Base-by-base conservation (phyloP, 1,284 basidiomycete species). In the Ustilago loliicola region DNA sequence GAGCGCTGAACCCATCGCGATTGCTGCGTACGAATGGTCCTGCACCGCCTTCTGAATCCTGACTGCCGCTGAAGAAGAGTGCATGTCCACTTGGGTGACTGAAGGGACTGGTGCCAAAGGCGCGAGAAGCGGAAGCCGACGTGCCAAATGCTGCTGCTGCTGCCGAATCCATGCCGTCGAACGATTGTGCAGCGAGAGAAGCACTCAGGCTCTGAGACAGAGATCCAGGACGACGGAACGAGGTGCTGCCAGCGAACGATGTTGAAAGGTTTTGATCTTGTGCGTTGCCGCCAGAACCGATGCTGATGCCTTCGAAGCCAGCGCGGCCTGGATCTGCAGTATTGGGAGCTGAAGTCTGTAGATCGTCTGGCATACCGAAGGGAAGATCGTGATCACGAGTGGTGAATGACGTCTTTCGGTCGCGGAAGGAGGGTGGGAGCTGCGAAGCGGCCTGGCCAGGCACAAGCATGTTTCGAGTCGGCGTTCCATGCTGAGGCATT, bases 341-440 rank as follows among this genome's bases (percentile, higher is more conserved):
- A n/a, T 45, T 29, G 13, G 60, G 47, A 10, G 64, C 48, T 0
- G 63, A 47, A 4, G 66, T 36, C 23, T 83, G 78, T 29, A 86
- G 83, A 70, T 91, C 90, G 67, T 91, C 90, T 11, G 89, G 89
- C 54, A 90, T 88, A 80, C 90, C 90, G 71, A 92, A 92, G 0
- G 91, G 90, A 77, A 94, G 92, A 73, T 93, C 93, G 64, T 91
- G 92, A 79, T 92, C 91, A 76, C 92, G 90, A 58, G 92, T 92
- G 91, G 0, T 91, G 10, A 92, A 92, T 0, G 91, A 92, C n/a
- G 58, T 55, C 38, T 61, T 60, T 8, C 64, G 71, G 15, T 55
- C 30, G 8, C 40, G 53, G 32, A 68, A 42, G 32, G 65, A 59
- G 29, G 65, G 15, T 6, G 54, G 45, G 19, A 66, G 27, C 32